These are phyloP conservation scores for Trematosphaeria pertusa DNA, from an alignment of 2,329 filamentous ascomycete genomes.

Conservation along the genomic window DNA sequence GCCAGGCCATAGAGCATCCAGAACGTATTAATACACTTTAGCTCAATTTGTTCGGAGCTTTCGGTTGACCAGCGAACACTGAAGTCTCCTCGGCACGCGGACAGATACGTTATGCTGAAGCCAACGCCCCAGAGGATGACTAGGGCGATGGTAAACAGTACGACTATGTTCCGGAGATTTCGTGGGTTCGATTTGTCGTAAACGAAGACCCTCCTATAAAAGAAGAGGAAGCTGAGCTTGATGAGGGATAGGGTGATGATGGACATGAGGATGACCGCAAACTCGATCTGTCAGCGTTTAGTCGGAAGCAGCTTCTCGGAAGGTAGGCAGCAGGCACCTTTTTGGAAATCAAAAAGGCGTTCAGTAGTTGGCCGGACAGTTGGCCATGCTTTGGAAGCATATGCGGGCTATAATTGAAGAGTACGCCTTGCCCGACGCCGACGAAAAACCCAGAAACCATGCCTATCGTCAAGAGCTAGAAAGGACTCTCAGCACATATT, in stretches of 20 bases:
- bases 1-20: slow-evolving; percentile 1
- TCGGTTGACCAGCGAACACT: neutral
- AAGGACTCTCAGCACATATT: neutral
- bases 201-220: slow-evolving; percentile 1
- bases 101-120: slow-evolving; percentile 1
- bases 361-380: neutral
- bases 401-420: neutral
- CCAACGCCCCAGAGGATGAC: slow-evolving; percentile 1
- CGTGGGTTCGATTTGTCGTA: slow-evolving; percentile 1
- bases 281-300: neutral
- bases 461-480: slow-evolving; percentile 6
- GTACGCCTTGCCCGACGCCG: neutral
- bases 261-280: slow-evolving; percentile 2
- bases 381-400: neutral
- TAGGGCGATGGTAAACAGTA: neutral
- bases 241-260: slow-evolving; percentile 1
- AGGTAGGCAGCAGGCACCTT: neutral
- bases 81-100: neutral
- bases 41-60: neutral
- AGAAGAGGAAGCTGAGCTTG: slow-evolving; percentile 1
- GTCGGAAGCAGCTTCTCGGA: neutral
- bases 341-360: slow-evolving; percentile 2
- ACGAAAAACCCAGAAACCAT: slow-evolving; percentile 1
- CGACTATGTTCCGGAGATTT: neutral
- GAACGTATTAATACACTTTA: slow-evolving; percentile 3